Conservation (phyloP, 805 yeast genomes). For the Starmerella roubikii region DNA sequence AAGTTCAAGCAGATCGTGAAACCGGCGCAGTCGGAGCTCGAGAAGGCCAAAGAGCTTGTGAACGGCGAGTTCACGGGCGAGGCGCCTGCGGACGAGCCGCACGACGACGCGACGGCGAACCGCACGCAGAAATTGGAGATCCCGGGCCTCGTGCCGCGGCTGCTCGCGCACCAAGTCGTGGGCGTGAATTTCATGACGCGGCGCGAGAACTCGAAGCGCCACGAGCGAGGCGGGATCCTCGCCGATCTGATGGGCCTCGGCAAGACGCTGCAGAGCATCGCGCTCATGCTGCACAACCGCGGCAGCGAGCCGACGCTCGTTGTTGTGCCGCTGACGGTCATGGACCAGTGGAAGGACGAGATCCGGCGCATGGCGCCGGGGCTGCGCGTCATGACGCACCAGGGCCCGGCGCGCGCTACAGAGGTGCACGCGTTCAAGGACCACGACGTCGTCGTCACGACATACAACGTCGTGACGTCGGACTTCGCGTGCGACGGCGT, state of each 20-base stretch:
- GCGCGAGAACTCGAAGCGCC: constrained; percentile 27
- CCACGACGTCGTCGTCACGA: constrained; percentile 29
- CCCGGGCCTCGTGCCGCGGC: constrained; percentile 29
- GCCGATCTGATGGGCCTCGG: constrained; percentile 91
- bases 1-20: constrained; percentile 5
- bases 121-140: constrained; percentile 13
- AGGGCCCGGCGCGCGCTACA: constrained; percentile 25
- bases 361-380: constrained; percentile 28
- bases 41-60: background rate
- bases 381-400: constrained; percentile 23
- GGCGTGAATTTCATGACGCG: constrained; percentile 33
- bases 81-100: background rate
- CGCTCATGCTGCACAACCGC: constrained; percentile 38
- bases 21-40: background rate
- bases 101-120: background rate
- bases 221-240: constrained; percentile 42
- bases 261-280: constrained; percentile 66
- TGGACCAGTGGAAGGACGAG: constrained; percentile 33
- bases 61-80: background rate
- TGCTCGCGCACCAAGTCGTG: constrained; percentile 35
- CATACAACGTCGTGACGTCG: constrained; percentile 24
- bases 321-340: constrained; percentile 32
- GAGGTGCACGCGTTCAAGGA: constrained; percentile 11
- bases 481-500: constrained; percentile 22
- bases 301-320: constrained; percentile 27